Evolutionary conservation across 306 rosid species (phyloP), one percentile per base, ranked within the genome.

Genomic region (Lathyrus sativus): DNA sequence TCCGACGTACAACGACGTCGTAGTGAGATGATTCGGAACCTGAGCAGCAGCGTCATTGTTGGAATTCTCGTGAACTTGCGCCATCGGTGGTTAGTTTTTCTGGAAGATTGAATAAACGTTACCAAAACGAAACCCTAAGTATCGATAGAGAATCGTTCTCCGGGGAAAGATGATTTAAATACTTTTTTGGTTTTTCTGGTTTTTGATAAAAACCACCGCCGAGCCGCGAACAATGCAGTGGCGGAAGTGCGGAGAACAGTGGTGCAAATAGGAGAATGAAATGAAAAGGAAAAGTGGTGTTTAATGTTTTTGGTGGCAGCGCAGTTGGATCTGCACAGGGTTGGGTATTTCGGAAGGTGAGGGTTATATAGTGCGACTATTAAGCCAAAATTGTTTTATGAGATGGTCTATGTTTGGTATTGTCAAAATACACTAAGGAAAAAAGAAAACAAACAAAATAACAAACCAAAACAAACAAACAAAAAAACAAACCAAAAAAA

Each of bases 1-100:
- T 18, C 96, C 93, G 4, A 85, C 91, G 76, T 87, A 87, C 38
- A 89, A 70, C 67, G 90, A 87, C 55, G 93, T 80, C 63, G 85
- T 73, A 8, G 79, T 79, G 49, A 83, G 72, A 66, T 79, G 92
- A 56, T 62, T 74, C 3, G 62, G 60, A 9, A 39, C 67, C 2
- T 55, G 17, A 15, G 69, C 45, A 5, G 67, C 46, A 1, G 80
- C 71, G 5, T 60, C 82, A 28, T 68, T 76, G 42, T 42, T 85
- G 1, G 80, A 74, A 77, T 5, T 62, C 72, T 74, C 83, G 51
- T 81, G 80, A 76, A 70, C 57, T 79, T 86, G 88, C 56, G 90
- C 89, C 96, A 82, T 76, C 9, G 50, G 39, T 6, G 39, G 39
- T 35, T 35, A 35, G 39, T 35, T 35, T 51, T 49, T 11, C 22